Percentiles rank a stretch among this genome's conserved stretches.
Conservation (phyloP, 805 yeast genomes). For the Torulaspora maleeae region DNA sequence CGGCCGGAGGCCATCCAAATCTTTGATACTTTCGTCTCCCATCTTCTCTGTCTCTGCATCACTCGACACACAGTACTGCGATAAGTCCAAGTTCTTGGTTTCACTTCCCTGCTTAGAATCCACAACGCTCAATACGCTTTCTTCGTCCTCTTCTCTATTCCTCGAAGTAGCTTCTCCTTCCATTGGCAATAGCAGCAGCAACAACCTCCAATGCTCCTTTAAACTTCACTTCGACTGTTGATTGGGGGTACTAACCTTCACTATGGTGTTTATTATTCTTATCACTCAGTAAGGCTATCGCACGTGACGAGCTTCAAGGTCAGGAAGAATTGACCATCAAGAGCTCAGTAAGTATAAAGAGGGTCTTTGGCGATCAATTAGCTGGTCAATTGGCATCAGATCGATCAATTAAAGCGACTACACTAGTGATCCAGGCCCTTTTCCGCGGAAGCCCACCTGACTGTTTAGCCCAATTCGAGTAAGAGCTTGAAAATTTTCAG, state of each 20-base stretch:
- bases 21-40: conserved; percentile 42
- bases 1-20: conserved; percentile 17
- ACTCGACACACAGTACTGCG: conserved; percentile 40
- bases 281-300: neutral
- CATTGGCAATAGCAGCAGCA: neutral
- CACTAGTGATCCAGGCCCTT: neutral
- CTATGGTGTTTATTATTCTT: neutral
- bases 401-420: neutral
- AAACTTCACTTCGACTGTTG: too few species aligned
- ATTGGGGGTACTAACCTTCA: neutral
- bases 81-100: conserved; percentile 49
- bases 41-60: conserved; percentile 91
- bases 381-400: neutral
- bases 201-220: neutral
- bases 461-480: neutral
- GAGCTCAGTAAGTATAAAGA: neutral
- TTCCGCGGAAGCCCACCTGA: neutral
- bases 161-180: neutral
- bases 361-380: neutral
- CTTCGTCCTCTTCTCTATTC: conserved; percentile 14
- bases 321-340: neutral
- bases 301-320: neutral
- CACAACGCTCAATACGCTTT: conserved; percentile 26
- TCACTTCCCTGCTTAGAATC: conserved; percentile 35
- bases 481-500: conserved; percentile 17